Base-by-base conservation (phyloP, 441 rosid species). In the Viola pubescens region DNA sequence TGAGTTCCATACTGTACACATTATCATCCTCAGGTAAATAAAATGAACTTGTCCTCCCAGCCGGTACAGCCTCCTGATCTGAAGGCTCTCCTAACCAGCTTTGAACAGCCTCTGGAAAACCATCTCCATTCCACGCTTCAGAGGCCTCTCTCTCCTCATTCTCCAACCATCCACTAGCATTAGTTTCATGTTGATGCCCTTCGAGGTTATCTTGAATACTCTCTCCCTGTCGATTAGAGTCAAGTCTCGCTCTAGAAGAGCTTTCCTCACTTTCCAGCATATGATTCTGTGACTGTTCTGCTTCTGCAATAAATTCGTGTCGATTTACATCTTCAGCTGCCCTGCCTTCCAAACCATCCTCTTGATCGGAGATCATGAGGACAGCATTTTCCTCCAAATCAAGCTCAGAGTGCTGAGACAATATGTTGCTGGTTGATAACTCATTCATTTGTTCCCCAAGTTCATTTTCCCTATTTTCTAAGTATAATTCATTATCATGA, bases 21-120 rank as follows among this genome's bases (percentile, higher is more conserved):
- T 82, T 78, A 65, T 79, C 90, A 64, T 86, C 91, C 54, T 81
- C 91, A 14, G 71, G 76, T 38, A 73, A 62, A 79, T 82, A 81
- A 70, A 73, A 79, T 51, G 79, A 48, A 68, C 67, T 72, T 51
- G 70, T 56, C 73, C 88, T 87, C 61, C 72, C 83, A 52, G 57
- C 62, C 4, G 83, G 62, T 73, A 69, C 69, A 46, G 71, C 72
- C 54, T 73, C 84, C 53, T 60, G 77, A 68, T 79, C 75, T 63
- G 81, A 73, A 76, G 82, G 76, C 58, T 66, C 82, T 48, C 70
- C 82, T 4, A 79, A 65, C 96, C 83, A 83, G 72, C 73, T 83
- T 52, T 71, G 84, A 58, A 74, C 61, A 46, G 79, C 64, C 76
- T 79, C 89, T 58, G 73, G 86, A 69, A 70, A 73, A 67, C 78